Base-by-base conservation (phyloP, 345 rosid species). In the Noccaea bulbosa region DNA sequence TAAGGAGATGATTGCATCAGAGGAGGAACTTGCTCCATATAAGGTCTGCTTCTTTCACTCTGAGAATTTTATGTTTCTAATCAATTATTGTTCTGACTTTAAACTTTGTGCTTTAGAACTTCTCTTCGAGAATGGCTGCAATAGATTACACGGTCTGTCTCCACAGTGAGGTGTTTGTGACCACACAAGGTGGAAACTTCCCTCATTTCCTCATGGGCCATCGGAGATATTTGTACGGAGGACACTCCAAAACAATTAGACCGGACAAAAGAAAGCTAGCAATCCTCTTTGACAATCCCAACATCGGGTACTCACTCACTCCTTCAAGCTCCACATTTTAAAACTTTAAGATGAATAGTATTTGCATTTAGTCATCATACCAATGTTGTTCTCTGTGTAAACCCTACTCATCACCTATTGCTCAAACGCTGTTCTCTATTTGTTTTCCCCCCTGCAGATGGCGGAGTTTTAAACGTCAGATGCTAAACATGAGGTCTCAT, bases 121-220 rank as follows among this genome's bases (percentile, higher is more conserved):
- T 77, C 73, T 95, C 99, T 65, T 92, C 99, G 32, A 88, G 99
- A 86, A 95, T 92, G 98, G 99, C 99, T 73, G 99, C 99, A 0
- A 88, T 95, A 86, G 99, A 95, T 77, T 92, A 95, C 82, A 92
- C 97, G 6, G 99, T 95, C 63, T 95, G 99, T 81, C 99, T 95
- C 79, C 94, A 90, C 78, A 95, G 99, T 65, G 99, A 95, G 79
- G 98, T 92, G 11, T 95, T 95, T 84, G 97, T 92, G 77, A 95
- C 99, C 15, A 92, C 97, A 54, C 99, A 95, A 82, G 99, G 99
- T 73, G 98, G 99, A 61, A 95, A 95, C 70, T 95, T 95, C 69
- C 98, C 99, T 70, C 98, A 90, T 84, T 88, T 95, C 76, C 87
- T 95, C 78, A 87, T 90, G 88, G 99, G 99, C 67, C 99, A 92